Conservation (phyloP, 108 stramenopile genomes). For the Nitzschia inconspicua region DNA sequence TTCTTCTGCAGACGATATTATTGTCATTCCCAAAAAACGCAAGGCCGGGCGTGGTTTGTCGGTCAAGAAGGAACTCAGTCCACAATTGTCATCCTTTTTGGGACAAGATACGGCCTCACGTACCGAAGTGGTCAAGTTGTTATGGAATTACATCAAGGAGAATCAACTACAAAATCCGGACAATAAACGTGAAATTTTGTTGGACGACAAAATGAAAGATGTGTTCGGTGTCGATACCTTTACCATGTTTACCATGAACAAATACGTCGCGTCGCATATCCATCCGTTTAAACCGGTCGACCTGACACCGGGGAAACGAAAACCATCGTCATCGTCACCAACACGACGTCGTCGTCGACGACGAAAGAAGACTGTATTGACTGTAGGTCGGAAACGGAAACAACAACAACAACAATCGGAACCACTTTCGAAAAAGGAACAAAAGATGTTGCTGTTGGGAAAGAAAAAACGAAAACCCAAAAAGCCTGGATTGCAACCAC, state of each 20-base stretch:
- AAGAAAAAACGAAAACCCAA: constrained; percentile 48
- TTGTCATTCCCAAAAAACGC: constrained; percentile 39
- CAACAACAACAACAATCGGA: constrained; percentile 10
- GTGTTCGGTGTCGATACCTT: constrained; percentile 71
- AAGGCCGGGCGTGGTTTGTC: constrained; percentile 44
- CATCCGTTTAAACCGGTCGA: constrained; percentile 79
- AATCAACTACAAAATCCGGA: constrained; percentile 85
- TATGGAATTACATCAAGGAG: constrained; percentile 87
- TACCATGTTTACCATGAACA: constrained; percentile 92
- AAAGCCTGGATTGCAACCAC: constrained; percentile 63
- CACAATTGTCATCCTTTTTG: constrained; percentile 59
- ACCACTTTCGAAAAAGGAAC: constrained; percentile 1
- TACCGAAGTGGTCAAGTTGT: constrained; percentile 71
- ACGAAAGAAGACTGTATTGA: constrained; percentile 27
- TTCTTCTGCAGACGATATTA: constrained; percentile 15
- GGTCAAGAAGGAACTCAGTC: constrained; percentile 64
- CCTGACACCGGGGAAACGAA: constrained; percentile 43
- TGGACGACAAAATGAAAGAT: constrained; percentile 65
- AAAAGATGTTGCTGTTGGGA: constrained; percentile 9
- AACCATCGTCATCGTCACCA: not conserved
- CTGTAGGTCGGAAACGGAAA: too few species aligned
- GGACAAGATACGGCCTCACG: constrained; percentile 45
- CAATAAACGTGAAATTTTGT: constrained; percentile 74
- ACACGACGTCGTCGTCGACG: constrained; percentile 1
- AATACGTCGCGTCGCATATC: constrained; percentile 67